A percentile compares a stretch with the other conserved stretches of the same genome.
phyloP scores from a whole-genome alignment of 176 grass and related monocot species.

The Eleusine indica region DNA sequence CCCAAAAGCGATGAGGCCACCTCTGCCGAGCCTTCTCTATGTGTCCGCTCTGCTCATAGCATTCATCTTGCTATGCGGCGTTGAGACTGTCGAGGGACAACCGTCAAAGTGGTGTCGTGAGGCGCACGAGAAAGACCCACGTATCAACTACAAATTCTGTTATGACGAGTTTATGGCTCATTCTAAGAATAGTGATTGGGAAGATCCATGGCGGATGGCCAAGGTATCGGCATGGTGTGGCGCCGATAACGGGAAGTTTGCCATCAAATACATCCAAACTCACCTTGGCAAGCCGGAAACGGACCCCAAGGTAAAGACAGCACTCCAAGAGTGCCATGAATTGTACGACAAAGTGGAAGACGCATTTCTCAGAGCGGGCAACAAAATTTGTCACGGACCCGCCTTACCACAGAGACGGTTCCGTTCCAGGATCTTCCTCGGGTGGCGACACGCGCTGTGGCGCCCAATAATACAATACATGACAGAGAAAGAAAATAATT shows the following conservation, averaged over 20 bases:
- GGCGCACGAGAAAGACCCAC: not conserved
- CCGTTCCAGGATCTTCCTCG: too few relatives aligned
- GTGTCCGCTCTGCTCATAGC: not conserved
- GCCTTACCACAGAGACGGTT: too few relatives aligned
- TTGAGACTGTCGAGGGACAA: not conserved
- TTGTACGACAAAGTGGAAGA: not conserved
- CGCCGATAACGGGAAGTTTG: not conserved
- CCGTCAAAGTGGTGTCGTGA: not conserved
- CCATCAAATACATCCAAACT: not conserved
- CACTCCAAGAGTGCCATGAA: not conserved
- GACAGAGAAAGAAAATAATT: too few relatives aligned
- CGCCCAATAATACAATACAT: too few relatives aligned
- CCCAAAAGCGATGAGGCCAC: not conserved
- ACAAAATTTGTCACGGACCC: too few relatives aligned
- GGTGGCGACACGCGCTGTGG: too few relatives aligned
- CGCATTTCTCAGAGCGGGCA: not conserved
- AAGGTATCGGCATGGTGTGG: not conserved
- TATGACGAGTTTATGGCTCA: not conserved
- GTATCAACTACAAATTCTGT: not conserved
- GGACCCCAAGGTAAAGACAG: not conserved
- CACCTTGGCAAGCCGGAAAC: not conserved
- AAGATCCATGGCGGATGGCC: not conserved
- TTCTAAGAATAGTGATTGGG: not conserved
- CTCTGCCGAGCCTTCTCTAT: not conserved
- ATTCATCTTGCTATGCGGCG: not conserved